Evolutionary conservation across 2,329 filamentous ascomycete genomes (phyloP).

Genomic region (Ascosphaera apis): DNA sequence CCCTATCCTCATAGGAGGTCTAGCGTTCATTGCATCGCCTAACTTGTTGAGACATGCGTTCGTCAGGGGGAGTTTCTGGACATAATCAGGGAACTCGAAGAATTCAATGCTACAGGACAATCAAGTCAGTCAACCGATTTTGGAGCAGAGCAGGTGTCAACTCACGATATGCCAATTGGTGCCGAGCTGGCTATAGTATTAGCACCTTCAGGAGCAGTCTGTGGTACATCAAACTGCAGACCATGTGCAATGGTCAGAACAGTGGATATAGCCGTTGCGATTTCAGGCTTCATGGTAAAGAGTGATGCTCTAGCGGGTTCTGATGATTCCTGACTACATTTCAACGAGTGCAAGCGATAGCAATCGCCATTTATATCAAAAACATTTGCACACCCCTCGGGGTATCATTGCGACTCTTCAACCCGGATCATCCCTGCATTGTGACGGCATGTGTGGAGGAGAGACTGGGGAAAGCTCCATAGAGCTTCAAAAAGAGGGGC

Average conservation of each 20-base stretch:
- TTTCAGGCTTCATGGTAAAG: neutral
- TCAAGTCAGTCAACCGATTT: too few relatives aligned
- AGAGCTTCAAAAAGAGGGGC: neutral
- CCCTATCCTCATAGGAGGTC: conserved; percentile 34
- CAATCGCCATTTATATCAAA: neutral
- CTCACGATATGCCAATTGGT: neutral
- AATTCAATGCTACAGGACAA: conserved; percentile 27
- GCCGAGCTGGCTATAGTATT: neutral
- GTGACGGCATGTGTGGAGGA: neutral
- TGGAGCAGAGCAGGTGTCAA: neutral
- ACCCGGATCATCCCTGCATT: neutral
- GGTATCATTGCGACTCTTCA: neutral
- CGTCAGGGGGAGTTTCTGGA: conserved; percentile 28
- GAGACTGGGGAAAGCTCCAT: neutral
- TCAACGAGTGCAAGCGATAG: neutral
- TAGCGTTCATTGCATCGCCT: conserved; percentile 25
- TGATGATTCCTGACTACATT: neutral
- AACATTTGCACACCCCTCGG: neutral
- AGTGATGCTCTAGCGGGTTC: too few relatives aligned
- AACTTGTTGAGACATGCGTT: conserved; percentile 29
- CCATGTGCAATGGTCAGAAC: neutral
- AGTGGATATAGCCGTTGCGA: neutral
- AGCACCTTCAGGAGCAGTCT: neutral
- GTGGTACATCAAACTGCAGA: neutral
- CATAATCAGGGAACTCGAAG: conserved; percentile 32